These are phyloP conservation scores for Claviceps capensis DNA, from an alignment of 2,329 filamentous ascomycete species.

Conservation along the genomic window DNA sequence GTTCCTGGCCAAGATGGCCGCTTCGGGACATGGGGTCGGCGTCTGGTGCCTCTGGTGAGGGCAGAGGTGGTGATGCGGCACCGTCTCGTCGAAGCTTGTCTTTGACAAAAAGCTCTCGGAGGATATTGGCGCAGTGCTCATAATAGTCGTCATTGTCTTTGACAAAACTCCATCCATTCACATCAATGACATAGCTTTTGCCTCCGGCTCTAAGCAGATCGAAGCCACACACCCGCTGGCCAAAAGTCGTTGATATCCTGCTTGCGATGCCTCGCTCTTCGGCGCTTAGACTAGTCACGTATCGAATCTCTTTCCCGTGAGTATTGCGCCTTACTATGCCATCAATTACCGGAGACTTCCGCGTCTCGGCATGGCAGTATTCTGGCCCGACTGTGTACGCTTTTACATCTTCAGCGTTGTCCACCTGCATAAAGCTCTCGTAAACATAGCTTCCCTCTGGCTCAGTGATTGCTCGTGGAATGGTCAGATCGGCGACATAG, in stretches of 20 bases:
- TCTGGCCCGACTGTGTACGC: constrained; percentile 89
- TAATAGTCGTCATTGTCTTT: constrained; percentile 99
- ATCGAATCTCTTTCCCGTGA: constrained; percentile 91
- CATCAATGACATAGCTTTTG: constrained; percentile 94
- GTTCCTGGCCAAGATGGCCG: constrained; percentile 23
- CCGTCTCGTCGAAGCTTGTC: constrained; percentile 56
- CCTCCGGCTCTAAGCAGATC: constrained; percentile 79
- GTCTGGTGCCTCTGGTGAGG: constrained; percentile 33
- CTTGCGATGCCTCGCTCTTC: constrained; percentile 78
- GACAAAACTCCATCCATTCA: constrained; percentile 99
- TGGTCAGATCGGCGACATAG: constrained; percentile 61
- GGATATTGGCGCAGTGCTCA: constrained; percentile 72
- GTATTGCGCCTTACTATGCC: constrained; percentile 91
- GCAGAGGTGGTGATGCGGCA: constrained; percentile 41
- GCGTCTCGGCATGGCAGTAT: constrained; percentile 92
- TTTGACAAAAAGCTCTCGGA: constrained; percentile 76
- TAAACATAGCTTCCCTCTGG: constrained; percentile 80
- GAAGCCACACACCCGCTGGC: constrained; percentile 90
- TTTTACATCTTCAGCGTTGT: constrained; percentile 97
- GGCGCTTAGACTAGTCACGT: constrained; percentile 71
- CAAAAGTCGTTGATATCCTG: constrained; percentile 83
- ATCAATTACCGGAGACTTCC: constrained; percentile 94
- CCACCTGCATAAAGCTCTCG: constrained; percentile 90
- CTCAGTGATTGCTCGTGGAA: constrained; percentile 73
- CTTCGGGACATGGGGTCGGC: constrained; percentile 25